phyloP scores from a whole-genome alignment of 768 basidiomycete genomes.

The Favolaschia claudopus region DNA sequence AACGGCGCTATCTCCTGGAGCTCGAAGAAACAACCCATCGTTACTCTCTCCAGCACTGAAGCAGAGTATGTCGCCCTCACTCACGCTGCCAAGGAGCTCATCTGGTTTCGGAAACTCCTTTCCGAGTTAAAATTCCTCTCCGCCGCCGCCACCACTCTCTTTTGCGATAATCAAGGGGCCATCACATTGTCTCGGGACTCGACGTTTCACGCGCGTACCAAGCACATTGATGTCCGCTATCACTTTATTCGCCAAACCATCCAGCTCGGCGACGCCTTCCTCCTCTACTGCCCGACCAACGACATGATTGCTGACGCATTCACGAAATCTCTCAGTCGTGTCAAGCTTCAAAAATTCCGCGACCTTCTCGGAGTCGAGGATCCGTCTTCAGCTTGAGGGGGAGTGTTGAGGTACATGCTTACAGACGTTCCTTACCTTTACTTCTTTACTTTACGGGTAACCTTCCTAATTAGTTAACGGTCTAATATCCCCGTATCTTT shows the following conservation, averaged over 20 bases:
- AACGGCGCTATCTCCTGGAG: conserved; percentile 39
- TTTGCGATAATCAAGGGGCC: conserved; percentile 32
- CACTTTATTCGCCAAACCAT: conserved; percentile 42
- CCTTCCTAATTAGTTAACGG: too few species aligned
- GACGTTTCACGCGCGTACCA: conserved; percentile 37
- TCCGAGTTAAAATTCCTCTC: conserved; percentile 3
- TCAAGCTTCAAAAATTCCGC: background rate
- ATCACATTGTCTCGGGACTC: conserved; percentile 32
- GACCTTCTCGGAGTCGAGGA: too few species aligned
- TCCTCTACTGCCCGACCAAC: conserved; percentile 29
- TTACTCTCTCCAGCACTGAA: conserved; percentile 44
- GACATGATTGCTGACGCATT: conserved; percentile 40
- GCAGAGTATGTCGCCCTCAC: conserved; percentile 44
- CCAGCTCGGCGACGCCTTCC: conserved; percentile 19
- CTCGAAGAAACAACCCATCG: conserved; percentile 39
- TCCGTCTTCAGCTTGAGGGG: too few species aligned
- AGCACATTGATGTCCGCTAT: conserved; percentile 44
- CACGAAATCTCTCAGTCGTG: conserved; percentile 33
- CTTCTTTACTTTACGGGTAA: too few species aligned
- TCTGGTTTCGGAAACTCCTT: conserved; percentile 23
- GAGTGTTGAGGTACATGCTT: too few species aligned
- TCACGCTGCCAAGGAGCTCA: conserved; percentile 34
- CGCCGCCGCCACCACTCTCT: conserved; percentile 1
- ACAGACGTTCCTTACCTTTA: too few species aligned
- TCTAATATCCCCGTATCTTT: too few species aligned